phyloP scores from a whole-genome alignment of 2,329 filamentous ascomycete species.

The Cercospora zeina region DNA sequence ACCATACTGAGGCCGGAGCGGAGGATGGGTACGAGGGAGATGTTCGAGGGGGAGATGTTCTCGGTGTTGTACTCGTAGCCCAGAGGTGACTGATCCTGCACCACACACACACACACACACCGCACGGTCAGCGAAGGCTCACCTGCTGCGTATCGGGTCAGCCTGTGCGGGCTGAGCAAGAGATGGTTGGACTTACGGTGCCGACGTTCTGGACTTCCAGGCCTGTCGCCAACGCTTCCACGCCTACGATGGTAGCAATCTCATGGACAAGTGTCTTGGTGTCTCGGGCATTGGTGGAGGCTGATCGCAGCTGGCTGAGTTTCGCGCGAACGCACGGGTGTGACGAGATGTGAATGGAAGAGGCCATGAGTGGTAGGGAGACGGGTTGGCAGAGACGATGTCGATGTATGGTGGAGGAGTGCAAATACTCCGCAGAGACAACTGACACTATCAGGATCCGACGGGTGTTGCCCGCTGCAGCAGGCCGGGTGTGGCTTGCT shows the following conservation, averaged over 20 bases:
- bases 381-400: no score
- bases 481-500: background rate
- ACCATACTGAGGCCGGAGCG: constrained; percentile 89
- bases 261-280: constrained; percentile 83
- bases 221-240: constrained; percentile 71
- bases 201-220: constrained; percentile 60
- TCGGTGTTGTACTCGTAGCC: constrained; percentile 72
- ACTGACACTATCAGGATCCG: background rate
- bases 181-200: constrained; percentile 56
- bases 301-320: constrained; percentile 82
- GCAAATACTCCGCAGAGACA: no score
- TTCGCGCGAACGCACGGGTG: constrained; percentile 88
- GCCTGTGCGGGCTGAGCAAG: constrained; percentile 28
- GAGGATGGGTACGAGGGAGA: constrained; percentile 89
- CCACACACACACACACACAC: background rate
- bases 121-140: constrained; percentile 16
- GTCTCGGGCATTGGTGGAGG: constrained; percentile 67
- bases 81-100: constrained; percentile 73
- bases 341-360: constrained; percentile 66
- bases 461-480: background rate
- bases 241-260: constrained; percentile 77
- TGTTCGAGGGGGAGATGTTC: constrained; percentile 61
- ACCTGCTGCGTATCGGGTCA: constrained; percentile 30
- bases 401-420: no score
- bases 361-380: constrained; percentile 25